Percentiles rank a stretch among this genome's conserved stretches.
Conservation (phyloP, 106 monocot species). For the Phalaenopsis aphrodite region DNA sequence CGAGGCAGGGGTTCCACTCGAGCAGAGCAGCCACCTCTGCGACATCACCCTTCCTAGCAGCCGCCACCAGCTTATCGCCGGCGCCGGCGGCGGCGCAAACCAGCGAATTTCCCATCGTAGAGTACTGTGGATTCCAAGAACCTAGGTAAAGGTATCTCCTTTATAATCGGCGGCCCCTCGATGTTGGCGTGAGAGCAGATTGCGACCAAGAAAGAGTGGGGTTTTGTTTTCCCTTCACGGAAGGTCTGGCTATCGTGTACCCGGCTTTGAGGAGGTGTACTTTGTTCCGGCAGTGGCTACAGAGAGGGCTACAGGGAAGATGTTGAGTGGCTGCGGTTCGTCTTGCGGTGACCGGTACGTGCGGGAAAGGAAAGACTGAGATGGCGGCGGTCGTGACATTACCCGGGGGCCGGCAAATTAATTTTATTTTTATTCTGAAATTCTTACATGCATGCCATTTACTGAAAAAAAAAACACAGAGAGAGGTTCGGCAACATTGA, state of each 20-base stretch:
- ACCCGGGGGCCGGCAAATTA: too few species aligned
- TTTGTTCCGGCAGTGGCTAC: neutral
- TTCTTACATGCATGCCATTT: too few species aligned
- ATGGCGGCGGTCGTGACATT: neutral
- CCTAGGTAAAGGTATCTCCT: neutral
- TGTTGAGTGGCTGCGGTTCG: neutral
- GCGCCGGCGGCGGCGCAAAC: constrained; percentile 40
- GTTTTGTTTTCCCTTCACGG: neutral
- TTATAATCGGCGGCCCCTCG: neutral
- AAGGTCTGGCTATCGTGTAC: neutral
- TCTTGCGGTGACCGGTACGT: neutral
- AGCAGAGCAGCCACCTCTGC: constrained; percentile 23
- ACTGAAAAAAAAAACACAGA: too few species aligned
- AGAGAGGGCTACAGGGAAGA: neutral
- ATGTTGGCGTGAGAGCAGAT: neutral
- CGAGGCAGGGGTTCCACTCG: neutral
- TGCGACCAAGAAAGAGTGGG: neutral
- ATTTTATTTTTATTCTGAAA: too few species aligned
- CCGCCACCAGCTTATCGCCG: constrained; percentile 69
- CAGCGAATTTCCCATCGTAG: constrained; percentile 71
- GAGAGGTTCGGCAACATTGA: too few species aligned
- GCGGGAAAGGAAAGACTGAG: neutral
- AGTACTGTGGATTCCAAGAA: neutral
- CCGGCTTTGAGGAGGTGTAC: neutral
- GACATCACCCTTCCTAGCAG: constrained; percentile 74